Conservation (phyloP, 768 basidiomycete species). For the Daedalea quercina region DNA sequence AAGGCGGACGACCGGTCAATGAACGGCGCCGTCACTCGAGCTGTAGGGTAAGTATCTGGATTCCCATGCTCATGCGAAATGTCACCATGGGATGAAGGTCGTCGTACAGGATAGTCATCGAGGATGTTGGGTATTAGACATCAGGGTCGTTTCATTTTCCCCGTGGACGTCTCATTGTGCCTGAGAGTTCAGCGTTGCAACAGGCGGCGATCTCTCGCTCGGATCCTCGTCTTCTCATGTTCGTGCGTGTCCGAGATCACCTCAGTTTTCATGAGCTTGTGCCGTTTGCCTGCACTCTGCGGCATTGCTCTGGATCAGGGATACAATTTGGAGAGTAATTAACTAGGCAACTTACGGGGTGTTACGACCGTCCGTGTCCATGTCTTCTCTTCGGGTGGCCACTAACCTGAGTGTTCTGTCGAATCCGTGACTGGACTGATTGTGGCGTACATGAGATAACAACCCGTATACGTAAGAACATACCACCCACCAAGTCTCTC, state of each 20-base stretch:
- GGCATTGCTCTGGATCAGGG: background rate
- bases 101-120: background rate
- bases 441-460: too few relatives aligned
- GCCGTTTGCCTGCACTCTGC: background rate
- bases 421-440: constrained; percentile 69
- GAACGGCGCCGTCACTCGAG: background rate
- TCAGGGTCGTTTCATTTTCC: background rate
- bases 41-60: background rate
- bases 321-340: background rate
- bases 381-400: constrained; percentile 48
- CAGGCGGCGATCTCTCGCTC: too few relatives aligned
- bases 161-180: background rate
- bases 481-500: constrained; percentile 59
- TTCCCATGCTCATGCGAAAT: background rate
- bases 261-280: background rate
- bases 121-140: background rate
- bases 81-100: background rate
- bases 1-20: background rate
- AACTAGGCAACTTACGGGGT: constrained; percentile 2
- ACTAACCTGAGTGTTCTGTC: constrained; percentile 59
- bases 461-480: too few relatives aligned
- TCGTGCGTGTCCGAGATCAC: background rate
- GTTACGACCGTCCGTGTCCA: constrained; percentile 20
- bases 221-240: background rate
- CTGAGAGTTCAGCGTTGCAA: background rate